Base-by-base conservation (phyloP, 2,329 filamentous ascomycete genomes). In the Pseudogymnoascus sp. region DNA sequence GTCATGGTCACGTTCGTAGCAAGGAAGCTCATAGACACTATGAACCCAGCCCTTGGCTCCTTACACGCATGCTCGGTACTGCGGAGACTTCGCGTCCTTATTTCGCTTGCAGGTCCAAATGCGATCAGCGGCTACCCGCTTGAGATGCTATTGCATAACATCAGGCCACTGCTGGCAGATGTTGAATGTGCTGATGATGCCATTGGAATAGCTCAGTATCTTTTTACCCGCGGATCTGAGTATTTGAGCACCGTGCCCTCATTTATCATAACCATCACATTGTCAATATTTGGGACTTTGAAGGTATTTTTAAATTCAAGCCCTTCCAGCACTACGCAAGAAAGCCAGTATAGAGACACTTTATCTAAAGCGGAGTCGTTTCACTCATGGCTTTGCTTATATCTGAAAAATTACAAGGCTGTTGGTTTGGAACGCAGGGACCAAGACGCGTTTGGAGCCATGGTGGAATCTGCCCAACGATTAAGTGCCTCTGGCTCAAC, bases 111-210 rank as follows among this genome's bases (percentile, higher is more conserved):
- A 25, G 91, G 91, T 0, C 72, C 83, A 0, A 80, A 86, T 58
- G 89, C 89, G n/a, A 78, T 88, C 22, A 77, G 84, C 39, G 89
- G 88, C 0, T 97, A 97, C 70, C 89, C 91, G 9, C 73, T 97
- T 12, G 90, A 99, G 72, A 94, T 97, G 89, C 79, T 96, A 0
- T 79, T 99, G 1, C 89, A 91, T 68, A 87, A 89, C 1, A 78
- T 96, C 18, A 82, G 88, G 8, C 85, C 86, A 0, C 95, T 91
- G 66, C 77, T 97, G 5, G 87, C 87, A 1, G 88, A 97, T 66
- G 81, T 87, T 0, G 88, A 95, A 69, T 97, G 93, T 72, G 89
- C 92, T 8, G 90, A 96, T 69, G 94, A 99, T 75, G 87, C 90
- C 1, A 80, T 97, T 47, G 93, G 92, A 0, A 82, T 99, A 35